Percentiles rank a stretch among this genome's conserved stretches.
These are phyloP conservation scores for Saccharomyces cerevisiae DNA, from an alignment of 805 yeast species.

Conservation along the genomic window DNA sequence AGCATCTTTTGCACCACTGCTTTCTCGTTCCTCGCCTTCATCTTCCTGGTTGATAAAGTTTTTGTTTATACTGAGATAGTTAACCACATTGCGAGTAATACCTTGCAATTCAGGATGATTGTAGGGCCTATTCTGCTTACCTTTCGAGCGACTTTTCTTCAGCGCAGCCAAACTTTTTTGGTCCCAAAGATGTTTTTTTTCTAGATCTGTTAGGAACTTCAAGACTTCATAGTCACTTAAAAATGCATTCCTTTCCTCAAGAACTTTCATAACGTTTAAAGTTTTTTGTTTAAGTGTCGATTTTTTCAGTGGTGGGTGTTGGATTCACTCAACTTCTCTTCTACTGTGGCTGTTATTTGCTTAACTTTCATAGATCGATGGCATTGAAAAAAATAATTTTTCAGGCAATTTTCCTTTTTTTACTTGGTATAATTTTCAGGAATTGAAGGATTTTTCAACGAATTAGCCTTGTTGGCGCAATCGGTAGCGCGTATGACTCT, in stretches of 20 bases:
- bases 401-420: too few species aligned
- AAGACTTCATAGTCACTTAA: slow-evolving; percentile 51
- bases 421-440: not conserved
- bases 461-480: slow-evolving; percentile 17
- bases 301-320: not conserved
- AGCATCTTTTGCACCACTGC: slow-evolving; percentile 9
- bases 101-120: slow-evolving; percentile 31
- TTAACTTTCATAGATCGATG: not conserved
- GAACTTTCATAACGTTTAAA: slow-evolving; percentile 32
- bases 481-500: slow-evolving; percentile 20
- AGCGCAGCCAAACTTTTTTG: slow-evolving; percentile 10
- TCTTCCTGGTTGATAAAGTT: slow-evolving; percentile 13
- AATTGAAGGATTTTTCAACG: too few species aligned
- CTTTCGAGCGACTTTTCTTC: slow-evolving; percentile 18
- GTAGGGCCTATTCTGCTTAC: slow-evolving; percentile 23
- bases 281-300: not conserved
- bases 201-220: slow-evolving; percentile 40
- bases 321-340: not conserved
- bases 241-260: slow-evolving; percentile 43
- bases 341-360: not conserved
- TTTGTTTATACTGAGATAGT: slow-evolving; percentile 20
- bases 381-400: not conserved
- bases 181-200: slow-evolving; percentile 33
- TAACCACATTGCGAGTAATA: slow-evolving; percentile 29
- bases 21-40: slow-evolving; percentile 9